phyloP scores from a whole-genome alignment of 768 basidiomycete genomes.

The Suillus plorans region DNA sequence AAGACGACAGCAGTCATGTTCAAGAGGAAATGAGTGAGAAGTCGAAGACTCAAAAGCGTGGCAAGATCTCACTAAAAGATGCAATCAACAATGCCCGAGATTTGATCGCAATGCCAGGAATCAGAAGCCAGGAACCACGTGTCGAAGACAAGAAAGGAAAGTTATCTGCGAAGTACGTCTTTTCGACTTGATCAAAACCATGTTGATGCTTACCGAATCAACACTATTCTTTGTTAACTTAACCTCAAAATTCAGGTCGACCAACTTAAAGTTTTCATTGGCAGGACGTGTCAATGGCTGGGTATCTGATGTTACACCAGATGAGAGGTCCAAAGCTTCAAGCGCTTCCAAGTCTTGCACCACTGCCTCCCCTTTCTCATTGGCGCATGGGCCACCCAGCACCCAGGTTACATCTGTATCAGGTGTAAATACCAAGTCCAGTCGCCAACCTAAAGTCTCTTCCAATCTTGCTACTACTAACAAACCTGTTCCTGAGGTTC shows the following conservation, averaged over 20 bases:
- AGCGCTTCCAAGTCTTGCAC: neutral
- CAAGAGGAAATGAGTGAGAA: neutral
- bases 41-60: neutral
- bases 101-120: neutral
- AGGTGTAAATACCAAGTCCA: neutral
- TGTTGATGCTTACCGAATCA: conserved; percentile 10
- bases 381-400: neutral
- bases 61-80: neutral
- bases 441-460: neutral
- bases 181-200: neutral
- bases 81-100: neutral
- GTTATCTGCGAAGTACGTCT: neutral
- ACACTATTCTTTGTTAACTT: conserved; percentile 8
- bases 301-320: neutral
- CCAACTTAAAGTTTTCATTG: neutral
- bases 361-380: neutral
- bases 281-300: neutral
- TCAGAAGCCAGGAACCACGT: neutral
- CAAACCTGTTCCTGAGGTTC: no score
- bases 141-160: neutral
- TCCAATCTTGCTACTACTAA: neutral
- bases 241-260: neutral
- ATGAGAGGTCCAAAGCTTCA: neutral
- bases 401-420: neutral
- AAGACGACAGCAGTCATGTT: no score